Conservation (phyloP, 768 basidiomycete species). For the Mycena capillaripes region DNA sequence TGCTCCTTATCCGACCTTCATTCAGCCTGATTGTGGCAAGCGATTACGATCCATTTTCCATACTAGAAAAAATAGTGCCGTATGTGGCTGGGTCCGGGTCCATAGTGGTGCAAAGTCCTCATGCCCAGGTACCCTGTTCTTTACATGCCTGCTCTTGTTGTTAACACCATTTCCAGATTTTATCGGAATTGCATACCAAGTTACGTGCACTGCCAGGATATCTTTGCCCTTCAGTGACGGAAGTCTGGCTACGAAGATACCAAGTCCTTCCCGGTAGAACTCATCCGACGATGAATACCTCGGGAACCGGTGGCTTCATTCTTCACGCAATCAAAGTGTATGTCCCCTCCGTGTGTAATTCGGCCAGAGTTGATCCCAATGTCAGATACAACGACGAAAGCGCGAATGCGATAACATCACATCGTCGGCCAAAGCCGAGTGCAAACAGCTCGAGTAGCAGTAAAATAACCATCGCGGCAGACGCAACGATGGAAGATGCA, state of each 20-base stretch:
- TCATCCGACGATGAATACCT: constrained; percentile 94
- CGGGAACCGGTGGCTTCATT: constrained; percentile 91
- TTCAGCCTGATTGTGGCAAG: constrained; percentile 83
- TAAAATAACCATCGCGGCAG: constrained; percentile 3
- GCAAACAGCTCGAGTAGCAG: constrained; percentile 6
- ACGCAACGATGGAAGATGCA: constrained; percentile 24
- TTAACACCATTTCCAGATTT: constrained; percentile 57
- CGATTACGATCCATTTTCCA: constrained; percentile 87
- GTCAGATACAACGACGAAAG: constrained; percentile 67
- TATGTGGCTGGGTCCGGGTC: constrained; percentile 90
- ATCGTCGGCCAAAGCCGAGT: constrained; percentile 50
- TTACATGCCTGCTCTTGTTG: constrained; percentile 3
- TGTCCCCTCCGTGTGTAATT: not conserved
- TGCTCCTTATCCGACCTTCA: constrained; percentile 1
- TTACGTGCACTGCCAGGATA: constrained; percentile 77
- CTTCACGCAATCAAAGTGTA: constrained; percentile 92
- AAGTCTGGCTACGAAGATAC: constrained; percentile 90
- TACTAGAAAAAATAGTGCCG: constrained; percentile 79
- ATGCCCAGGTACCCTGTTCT: constrained; percentile 75
- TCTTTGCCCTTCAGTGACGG: constrained; percentile 85
- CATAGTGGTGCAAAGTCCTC: constrained; percentile 89
- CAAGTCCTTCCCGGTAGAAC: constrained; percentile 97
- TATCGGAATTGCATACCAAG: constrained; percentile 83
- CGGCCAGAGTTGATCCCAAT: constrained; percentile 4
- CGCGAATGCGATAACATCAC: constrained; percentile 66